Evolutionary conservation across 2,329 filamentous ascomycete genomes (phyloP), one percentile per base, ranked within the genome.

Genomic region (Neofusicoccum sp.): DNA sequence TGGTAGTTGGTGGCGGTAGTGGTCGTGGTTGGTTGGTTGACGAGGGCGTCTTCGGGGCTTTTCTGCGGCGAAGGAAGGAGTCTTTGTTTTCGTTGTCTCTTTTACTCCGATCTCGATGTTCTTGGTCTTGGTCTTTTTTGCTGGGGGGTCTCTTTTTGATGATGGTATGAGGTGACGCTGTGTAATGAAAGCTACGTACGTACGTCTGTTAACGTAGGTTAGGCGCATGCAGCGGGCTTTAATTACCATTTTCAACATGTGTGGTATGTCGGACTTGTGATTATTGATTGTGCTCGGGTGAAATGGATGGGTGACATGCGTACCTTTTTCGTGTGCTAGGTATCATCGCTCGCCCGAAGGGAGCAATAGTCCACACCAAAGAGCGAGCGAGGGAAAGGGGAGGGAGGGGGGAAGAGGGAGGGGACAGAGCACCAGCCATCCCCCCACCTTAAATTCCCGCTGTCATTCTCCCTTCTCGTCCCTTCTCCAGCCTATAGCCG

Each of bases 161-260:
- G 48, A 54, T 40, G 49, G 49, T 54, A 54, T 41, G 49, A 40
- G 9, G 30, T 51, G 49, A 54, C 49, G 49, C 49, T 54, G 49
- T 54, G 49, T 54, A 54, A 54, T 54, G 49, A 54, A 41, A 54
- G 49, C 49, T 54, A 54, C 49, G 49, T 54, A 54, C 36, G 49
- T 54, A 54, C 14, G 8, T 31, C 34, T 36, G 26, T 38, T 34
- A 24, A 14, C 20, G 14, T 30, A 33, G 33, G 48, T 16, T 38
- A 12, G 34, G 24, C 14, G 24, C 36, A 51, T 36, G 33, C 47
- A 54, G 36, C 36, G 49, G 36, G 36, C 12, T 16, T 26, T 30
- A 31, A 54, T 40, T 54, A 24, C 49, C 49, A 54, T 54, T 40
- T 54, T 54, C 49, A 54, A 14, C 30, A 54, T 54, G n/a, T 28